phyloP scores from a whole-genome alignment of 2,329 filamentous ascomycete genomes.

The Claviceps humidiphila region DNA sequence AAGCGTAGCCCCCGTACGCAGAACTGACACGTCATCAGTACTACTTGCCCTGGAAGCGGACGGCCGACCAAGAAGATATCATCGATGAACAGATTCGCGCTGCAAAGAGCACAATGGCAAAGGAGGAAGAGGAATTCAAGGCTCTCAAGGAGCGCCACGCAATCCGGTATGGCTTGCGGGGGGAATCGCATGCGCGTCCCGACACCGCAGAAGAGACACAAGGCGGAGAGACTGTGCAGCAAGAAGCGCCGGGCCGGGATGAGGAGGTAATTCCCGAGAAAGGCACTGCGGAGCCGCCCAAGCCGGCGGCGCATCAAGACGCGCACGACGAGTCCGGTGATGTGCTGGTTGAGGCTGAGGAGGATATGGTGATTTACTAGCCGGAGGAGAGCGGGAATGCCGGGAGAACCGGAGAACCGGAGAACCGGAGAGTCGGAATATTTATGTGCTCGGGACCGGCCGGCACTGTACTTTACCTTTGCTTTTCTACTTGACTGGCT shows the following conservation, averaged over 20 bases:
- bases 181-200: constrained; percentile 4
- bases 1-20: background rate
- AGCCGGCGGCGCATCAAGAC: constrained; percentile 21
- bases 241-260: background rate
- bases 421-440: no score
- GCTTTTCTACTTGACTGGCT: no score
- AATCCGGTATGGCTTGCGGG: constrained; percentile 13
- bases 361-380: constrained; percentile 87
- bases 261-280: background rate
- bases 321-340: constrained; percentile 60
- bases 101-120: constrained; percentile 47
- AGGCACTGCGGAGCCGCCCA: background rate
- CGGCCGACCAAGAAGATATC: constrained; percentile 50
- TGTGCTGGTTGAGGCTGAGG: constrained; percentile 69
- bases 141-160: constrained; percentile 27
- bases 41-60: constrained; percentile 73
- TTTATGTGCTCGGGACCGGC: no score
- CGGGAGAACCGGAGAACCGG: no score
- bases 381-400: background rate
- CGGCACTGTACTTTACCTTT: no score
- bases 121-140: constrained; percentile 52
- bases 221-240: background rate
- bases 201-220: constrained; percentile 21
- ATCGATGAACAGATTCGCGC: constrained; percentile 60
- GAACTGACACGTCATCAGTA: constrained; percentile 38